Evolutionary conservation across 306 rosid genomes (phyloP), one percentile per base, ranked within the genome.

Genomic region (Mucuna pruriens): DNA sequence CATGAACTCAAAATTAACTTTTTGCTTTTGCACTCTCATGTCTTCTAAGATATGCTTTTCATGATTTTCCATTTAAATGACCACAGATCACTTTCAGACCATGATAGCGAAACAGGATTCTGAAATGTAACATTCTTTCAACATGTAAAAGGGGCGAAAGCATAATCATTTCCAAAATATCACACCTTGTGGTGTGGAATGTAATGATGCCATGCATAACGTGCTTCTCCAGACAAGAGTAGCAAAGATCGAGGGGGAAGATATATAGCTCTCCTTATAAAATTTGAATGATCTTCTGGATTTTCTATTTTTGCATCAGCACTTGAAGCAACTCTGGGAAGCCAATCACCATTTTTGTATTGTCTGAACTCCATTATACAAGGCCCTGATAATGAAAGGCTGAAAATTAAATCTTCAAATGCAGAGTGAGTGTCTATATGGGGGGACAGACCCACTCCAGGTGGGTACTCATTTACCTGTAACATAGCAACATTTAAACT

Each of bases 341-440:
- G 81, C 81, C 85, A 58, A 64, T 71, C 87, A 33, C 87, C 86
- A 31, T 89, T 89, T 11, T 66, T 82, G 34, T 91, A 91, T 84
- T 78, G 88, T 78, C 98, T 89, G 88, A 94, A 94, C 88, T 94
- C 98, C 98, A 94, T 94, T 23, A 94, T 90, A 90, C 98, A 94
- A 71, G 98, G 97, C 85, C 98, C 97, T 65, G 97, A 94, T 80
- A 92, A 81, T 52, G 97, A 94, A 89, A 94, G 97, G 89, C 97
- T 94, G 89, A 94, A 92, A 85, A 94, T 94, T 73, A 90, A 89
- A 86, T 95, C 97, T 63, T 91, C 98, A 85, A 94, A 94, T 75
- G 97, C 98, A 86, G 98, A 94, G 88, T 94, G 98, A 67, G 98
- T 94, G 90, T 94, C 98, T 58, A 94, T 83, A 84, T 94, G 98